phyloP scores from a whole-genome alignment of 2,329 filamentous ascomycete genomes.

The Beauveria pseudobassiana region DNA sequence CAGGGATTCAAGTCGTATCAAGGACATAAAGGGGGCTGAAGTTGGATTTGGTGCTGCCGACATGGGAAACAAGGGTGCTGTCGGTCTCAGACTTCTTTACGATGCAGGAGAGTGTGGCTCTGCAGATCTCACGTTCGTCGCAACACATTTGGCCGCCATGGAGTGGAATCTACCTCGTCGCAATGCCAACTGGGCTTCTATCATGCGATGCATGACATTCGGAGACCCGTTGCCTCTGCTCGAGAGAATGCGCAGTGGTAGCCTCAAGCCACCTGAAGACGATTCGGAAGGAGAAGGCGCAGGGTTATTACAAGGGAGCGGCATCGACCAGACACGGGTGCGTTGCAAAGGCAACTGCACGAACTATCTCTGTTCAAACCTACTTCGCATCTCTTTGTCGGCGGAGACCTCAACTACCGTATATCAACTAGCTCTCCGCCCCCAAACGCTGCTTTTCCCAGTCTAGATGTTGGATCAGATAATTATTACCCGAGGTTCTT shows the following conservation, averaged over 20 bases:
- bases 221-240: slow-evolving; percentile 35
- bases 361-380: slow-evolving; percentile 66
- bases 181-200: slow-evolving; percentile 82
- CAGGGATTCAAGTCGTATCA: slow-evolving; percentile 52
- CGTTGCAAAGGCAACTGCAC: slow-evolving; percentile 41
- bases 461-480: slow-evolving; percentile 43
- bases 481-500: slow-evolving; percentile 63
- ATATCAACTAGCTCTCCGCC: slow-evolving; percentile 62
- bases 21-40: slow-evolving; percentile 65
- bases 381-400: slow-evolving; percentile 71
- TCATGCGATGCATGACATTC: slow-evolving; percentile 77
- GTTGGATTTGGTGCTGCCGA: slow-evolving; percentile 78
- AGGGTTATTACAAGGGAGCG: slow-evolving; percentile 15
- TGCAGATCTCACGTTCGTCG: slow-evolving; percentile 74
- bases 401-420: slow-evolving; percentile 92
- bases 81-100: slow-evolving; percentile 67
- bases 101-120: slow-evolving; percentile 25
- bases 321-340: slow-evolving; percentile 2
- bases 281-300: slow-evolving; percentile 11
- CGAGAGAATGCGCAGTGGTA: slow-evolving; percentile 24
- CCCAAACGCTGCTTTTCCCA: slow-evolving; percentile 56
- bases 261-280: slow-evolving; percentile 4
- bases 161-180: slow-evolving; percentile 68
- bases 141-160: slow-evolving; percentile 82
- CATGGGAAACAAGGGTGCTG: slow-evolving; percentile 94